These are phyloP conservation scores for Magnusiomyces fungicola DNA, from an alignment of 1,139 yeast genomes.

Conservation along the genomic window DNA sequence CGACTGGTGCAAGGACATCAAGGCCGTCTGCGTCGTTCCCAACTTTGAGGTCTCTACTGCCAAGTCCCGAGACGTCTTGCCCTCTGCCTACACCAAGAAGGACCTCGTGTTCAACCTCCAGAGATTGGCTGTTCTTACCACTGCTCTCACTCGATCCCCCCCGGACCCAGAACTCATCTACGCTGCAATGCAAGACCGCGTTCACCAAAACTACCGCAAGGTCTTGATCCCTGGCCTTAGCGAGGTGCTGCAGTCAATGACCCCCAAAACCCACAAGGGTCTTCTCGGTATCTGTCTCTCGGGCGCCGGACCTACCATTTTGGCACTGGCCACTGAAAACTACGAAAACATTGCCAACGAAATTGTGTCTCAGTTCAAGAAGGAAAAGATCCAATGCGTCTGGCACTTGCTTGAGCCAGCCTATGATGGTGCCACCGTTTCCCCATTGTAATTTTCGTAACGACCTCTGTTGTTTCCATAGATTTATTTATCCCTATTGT, in stretches of 20 bases:
- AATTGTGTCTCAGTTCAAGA: constrained; percentile 60
- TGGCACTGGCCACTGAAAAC: constrained; percentile 85
- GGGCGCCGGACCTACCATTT: constrained; percentile 97
- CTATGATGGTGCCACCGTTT: constrained; percentile 61
- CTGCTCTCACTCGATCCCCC: constrained; percentile 75
- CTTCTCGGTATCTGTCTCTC: constrained; percentile 88
- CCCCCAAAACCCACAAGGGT: constrained; percentile 78
- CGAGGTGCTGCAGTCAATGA: constrained; percentile 70
- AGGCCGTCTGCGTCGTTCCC: constrained; percentile 87
- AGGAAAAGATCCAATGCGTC: constrained; percentile 60
- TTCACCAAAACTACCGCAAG: constrained; percentile 93
- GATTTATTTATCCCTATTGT: too few relatives aligned
- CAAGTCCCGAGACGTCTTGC: constrained; percentile 80
- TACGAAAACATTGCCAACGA: constrained; percentile 77
- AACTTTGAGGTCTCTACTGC: constrained; percentile 93
- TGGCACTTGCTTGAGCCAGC: constrained; percentile 87
- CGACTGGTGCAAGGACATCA: constrained; percentile 72
- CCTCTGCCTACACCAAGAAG: constrained; percentile 65
- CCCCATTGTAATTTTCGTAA: constrained; percentile 10
- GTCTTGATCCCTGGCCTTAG: constrained; percentile 84
- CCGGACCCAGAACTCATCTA: constrained; percentile 79
- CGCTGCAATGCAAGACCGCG: constrained; percentile 93
- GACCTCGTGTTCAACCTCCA: constrained; percentile 88
- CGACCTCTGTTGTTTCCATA: too few relatives aligned
- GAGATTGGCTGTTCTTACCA: constrained; percentile 64